A percentile compares a stretch with the other conserved stretches of the same genome.
Conservation (phyloP, 148 eudicot genomes). For the Drosera capensis region DNA sequence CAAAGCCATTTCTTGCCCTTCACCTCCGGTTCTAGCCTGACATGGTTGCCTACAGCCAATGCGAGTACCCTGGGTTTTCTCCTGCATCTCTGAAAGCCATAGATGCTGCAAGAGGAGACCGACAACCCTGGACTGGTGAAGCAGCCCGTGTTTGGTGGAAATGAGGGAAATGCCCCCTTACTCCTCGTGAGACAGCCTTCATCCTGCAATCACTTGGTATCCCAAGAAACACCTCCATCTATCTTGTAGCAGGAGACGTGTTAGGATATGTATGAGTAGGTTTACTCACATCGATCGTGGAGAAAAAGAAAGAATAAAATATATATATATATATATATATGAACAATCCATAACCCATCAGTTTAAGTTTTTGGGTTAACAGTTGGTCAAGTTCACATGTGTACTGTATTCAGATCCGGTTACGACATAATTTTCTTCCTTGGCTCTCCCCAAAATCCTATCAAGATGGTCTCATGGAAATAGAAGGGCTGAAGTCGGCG, state of each 20-base stretch:
- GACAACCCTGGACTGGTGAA: conserved; percentile 92
- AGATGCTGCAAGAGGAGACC: conserved; percentile 56
- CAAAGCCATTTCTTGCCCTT: conserved; percentile 86
- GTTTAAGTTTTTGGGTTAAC: no score
- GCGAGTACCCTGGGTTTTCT: conserved; percentile 54
- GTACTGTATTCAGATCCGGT: no score
- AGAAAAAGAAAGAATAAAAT: no score
- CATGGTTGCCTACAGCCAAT: conserved; percentile 98
- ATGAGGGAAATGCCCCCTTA: conserved; percentile 94
- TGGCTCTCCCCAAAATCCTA: no score
- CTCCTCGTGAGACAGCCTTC: conserved; percentile 77
- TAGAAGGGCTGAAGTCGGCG: conserved; percentile 56
- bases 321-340: no score
- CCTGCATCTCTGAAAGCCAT: conserved; percentile 51
- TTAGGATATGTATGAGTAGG: no score
- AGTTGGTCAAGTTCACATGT: no score
- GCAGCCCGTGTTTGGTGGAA: conserved; percentile 70
- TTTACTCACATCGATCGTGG: no score
- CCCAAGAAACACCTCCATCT: conserved; percentile 57
- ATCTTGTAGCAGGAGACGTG: conserved; percentile 94
- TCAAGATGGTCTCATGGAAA: conserved; percentile 90
- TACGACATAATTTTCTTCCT: no score
- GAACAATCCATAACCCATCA: no score
- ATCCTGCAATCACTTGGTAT: conserved; percentile 66
- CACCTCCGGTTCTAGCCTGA: conserved; percentile 97